Percentiles rank a stretch among this genome's conserved stretches.
phyloP scores from a whole-genome alignment of 176 grass and related monocot species.

The Chloris gayana region DNA sequence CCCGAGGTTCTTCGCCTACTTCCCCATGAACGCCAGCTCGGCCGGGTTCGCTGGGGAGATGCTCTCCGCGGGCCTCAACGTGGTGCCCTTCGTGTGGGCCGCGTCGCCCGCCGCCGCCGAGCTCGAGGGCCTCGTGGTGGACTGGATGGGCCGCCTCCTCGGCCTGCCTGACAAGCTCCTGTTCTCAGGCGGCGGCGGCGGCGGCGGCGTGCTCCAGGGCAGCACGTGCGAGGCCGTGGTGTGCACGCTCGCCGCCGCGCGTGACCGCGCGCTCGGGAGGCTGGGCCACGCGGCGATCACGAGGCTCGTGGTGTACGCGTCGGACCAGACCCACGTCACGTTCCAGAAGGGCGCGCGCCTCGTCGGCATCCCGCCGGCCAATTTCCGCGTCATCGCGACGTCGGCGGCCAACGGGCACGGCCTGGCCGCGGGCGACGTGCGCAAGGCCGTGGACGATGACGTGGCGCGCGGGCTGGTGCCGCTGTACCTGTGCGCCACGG shows the following conservation, averaged over 20 bases:
- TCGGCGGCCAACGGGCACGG: not conserved
- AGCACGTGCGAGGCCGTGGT: slow-evolving; percentile 64
- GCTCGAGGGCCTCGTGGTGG: slow-evolving; percentile 53
- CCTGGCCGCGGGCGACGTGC: slow-evolving; percentile 6
- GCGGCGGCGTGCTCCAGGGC: slow-evolving; percentile 57
- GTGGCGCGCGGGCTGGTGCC: slow-evolving; percentile 34
- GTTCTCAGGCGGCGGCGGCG: slow-evolving; percentile 56
- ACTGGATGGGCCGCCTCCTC: slow-evolving; percentile 46
- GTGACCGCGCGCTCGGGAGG: slow-evolving; percentile 31
- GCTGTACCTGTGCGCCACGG: slow-evolving; percentile 48
- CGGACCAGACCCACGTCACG: slow-evolving; percentile 58
- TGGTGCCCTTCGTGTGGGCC: slow-evolving; percentile 56
- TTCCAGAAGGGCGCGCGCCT: slow-evolving; percentile 57
- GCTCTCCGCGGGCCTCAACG: slow-evolving; percentile 51
- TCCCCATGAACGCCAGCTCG: slow-evolving; percentile 51
- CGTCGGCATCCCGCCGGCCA: slow-evolving; percentile 56
- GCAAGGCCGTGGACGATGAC: slow-evolving; percentile 19
- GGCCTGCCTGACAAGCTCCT: slow-evolving; percentile 34
- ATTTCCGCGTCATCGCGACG: slow-evolving; percentile 49
- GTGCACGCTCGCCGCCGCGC: slow-evolving; percentile 54
- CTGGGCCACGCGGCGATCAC: slow-evolving; percentile 30
- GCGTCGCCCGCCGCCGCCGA: slow-evolving; percentile 54
- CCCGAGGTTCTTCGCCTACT: slow-evolving; percentile 59
- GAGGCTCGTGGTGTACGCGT: slow-evolving; percentile 54
- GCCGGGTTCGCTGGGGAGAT: slow-evolving; percentile 69